Evolutionary conservation across 164 flowering plant genomes (phyloP).

Genomic region (Cinnamomum micranthum): DNA sequence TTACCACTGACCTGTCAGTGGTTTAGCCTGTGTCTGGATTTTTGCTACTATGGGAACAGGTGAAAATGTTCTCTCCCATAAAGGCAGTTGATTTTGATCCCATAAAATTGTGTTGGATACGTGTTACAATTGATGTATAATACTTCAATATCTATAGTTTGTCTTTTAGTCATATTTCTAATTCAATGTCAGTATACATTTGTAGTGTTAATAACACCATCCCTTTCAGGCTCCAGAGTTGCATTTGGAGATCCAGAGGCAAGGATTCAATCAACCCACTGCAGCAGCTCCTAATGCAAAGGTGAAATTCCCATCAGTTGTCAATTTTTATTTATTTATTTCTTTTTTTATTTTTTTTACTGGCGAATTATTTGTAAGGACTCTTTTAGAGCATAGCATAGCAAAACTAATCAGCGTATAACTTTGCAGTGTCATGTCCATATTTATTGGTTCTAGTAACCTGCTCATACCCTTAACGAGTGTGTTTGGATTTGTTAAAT

Average conservation of each 20-base stretch:
- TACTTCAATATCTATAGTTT: too few relatives aligned
- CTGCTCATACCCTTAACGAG: neutral
- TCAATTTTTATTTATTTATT: neutral
- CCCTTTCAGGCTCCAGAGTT: constrained; percentile 6
- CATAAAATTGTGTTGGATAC: too few relatives aligned
- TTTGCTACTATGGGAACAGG: too few relatives aligned
- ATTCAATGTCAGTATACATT: neutral
- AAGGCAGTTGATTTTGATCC: too few relatives aligned
- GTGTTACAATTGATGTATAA: too few relatives aligned
- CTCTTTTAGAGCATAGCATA: neutral
- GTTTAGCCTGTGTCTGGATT: too few relatives aligned
- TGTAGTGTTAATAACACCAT: too few relatives aligned
- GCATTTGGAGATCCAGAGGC: constrained; percentile 9
- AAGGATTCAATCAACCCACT: neutral
- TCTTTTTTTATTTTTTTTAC: neutral
- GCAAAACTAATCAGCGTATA: too few relatives aligned
- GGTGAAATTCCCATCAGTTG: constrained; percentile 1
- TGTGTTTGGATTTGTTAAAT: neutral
- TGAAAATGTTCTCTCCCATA: too few relatives aligned
- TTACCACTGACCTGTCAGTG: too few relatives aligned
- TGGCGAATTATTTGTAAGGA: neutral
- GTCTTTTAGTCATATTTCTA: too few relatives aligned
- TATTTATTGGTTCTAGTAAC: neutral
- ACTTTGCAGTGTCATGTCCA: neutral
- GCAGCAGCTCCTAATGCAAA: constrained; percentile 6